Evolutionary conservation across 208 protist genomes (phyloP).

Genomic region (Entamoeba moshkovskii): DNA sequence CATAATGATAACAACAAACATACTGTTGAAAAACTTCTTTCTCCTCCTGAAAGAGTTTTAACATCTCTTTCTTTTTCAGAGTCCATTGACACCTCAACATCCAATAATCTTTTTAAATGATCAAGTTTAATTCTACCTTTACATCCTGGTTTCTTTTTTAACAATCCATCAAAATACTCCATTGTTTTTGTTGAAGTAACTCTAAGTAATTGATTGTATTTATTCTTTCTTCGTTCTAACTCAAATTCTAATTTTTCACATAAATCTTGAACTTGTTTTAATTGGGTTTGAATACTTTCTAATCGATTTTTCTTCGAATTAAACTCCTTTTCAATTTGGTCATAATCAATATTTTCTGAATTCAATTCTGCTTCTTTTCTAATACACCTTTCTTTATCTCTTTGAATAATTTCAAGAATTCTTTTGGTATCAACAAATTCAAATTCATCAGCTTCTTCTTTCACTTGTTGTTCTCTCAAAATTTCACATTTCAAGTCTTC

Average conservation of each 20-base stretch:
- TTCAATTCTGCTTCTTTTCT: not conserved
- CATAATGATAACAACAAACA: slow-evolving; percentile 7
- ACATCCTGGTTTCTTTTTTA: not conserved
- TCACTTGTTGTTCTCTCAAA: not conserved
- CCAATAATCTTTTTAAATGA: not conserved
- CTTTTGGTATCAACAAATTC: not conserved
- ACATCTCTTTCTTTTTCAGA: not conserved
- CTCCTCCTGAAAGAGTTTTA: slow-evolving; percentile 11
- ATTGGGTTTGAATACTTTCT: not conserved
- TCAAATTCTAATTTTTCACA: not conserved
- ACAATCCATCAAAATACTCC: not conserved
- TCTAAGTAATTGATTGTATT: not conserved
- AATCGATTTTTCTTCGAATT: not conserved
- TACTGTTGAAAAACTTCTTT: slow-evolving; percentile 23
- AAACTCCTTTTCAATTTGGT: not conserved
- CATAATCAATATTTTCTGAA: not conserved
- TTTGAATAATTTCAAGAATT: not conserved
- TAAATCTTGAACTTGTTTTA: not conserved
- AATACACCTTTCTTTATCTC: not conserved
- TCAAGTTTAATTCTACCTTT: not conserved
- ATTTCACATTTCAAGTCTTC: not conserved
- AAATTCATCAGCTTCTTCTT: not conserved
- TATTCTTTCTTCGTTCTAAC: not conserved
- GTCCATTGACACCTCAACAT: not conserved
- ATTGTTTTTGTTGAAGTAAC: not conserved